Conservation (phyloP, 2,329 filamentous ascomycete genomes). For the Fusarium mexicanum region DNA sequence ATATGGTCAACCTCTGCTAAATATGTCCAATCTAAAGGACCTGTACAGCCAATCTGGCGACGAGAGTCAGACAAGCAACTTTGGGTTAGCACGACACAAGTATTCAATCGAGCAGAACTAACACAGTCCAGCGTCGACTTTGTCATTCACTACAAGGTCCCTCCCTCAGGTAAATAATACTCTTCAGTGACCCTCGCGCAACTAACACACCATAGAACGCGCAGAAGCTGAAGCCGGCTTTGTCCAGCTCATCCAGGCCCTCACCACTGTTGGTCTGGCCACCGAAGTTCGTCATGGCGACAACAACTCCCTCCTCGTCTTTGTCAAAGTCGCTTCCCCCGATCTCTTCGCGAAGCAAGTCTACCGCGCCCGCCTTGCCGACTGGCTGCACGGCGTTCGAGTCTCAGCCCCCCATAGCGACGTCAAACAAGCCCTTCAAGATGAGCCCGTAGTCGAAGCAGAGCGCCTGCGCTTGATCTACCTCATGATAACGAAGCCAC, state of each 20-base stretch:
- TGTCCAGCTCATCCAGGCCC: constrained; percentile 77
- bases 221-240: constrained; percentile 78
- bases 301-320: constrained; percentile 79
- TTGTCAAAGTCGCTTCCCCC: constrained; percentile 81
- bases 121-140: constrained; percentile 77
- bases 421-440: constrained; percentile 71
- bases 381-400: constrained; percentile 92
- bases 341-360: constrained; percentile 81
- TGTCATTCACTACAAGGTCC: constrained; percentile 82
- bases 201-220: constrained; percentile 61
- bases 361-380: constrained; percentile 87
- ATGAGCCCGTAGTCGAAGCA: constrained; percentile 84
- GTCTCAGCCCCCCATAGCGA: constrained; percentile 79
- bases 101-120: constrained; percentile 5
- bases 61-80: constrained; percentile 49
- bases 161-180: constrained; percentile 65
- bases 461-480: constrained; percentile 90
- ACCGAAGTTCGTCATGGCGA: constrained; percentile 88
- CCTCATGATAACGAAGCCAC: constrained; percentile 79
- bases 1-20: constrained; percentile 16
- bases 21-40: constrained; percentile 49
- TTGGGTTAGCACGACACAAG: constrained; percentile 48
- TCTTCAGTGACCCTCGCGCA: background rate
- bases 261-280: constrained; percentile 82
- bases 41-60: constrained; percentile 46